Evolutionary conservation across 2,329 filamentous ascomycete genomes (phyloP), one percentile per base, ranked within the genome.

Genomic region (Neonectria ditissima): DNA sequence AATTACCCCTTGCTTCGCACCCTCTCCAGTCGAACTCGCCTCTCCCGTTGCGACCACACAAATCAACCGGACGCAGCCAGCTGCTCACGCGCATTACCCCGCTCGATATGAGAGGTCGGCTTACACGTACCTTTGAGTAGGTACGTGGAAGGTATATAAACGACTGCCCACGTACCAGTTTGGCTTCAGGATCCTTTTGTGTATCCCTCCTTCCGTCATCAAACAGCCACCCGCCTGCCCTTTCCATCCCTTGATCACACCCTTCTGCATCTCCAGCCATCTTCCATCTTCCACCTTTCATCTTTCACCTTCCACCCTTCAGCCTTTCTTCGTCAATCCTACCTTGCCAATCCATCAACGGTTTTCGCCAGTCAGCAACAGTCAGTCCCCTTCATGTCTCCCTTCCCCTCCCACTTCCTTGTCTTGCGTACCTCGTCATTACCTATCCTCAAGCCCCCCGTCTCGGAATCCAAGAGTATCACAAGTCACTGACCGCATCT

Each of bases 31-130:
- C 30, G 9, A 32, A 32, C 24, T 18, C 10, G 45, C 9, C 20
- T 16, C 14, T 14, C 26, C 44, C 26, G 22, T 47, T 26, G 18
- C 45, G 34, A 14, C 37, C 34, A n/a, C 34, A 8, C 34, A 37
- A 28, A 30, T n/a, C 47, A 18, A 41, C 55, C 34, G 32, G 47
- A 48, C 60, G 26, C 55, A 57, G 48, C 44, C 48, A 51, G 55
- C 60, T 62, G 62, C 66, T 68, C 68, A 72, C 62, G 68, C 68
- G 65, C 68, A 56, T 69, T 72, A 72, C 70, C 70, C 70, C 70
- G 70, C 70, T 72, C 68, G 65, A 14, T 16, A 37, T 43, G 5
- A 57, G 59, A 72, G 57, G 55, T 62, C 53, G 45, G 37, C 16
- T 32, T 37, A 41, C n/a, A 18, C 37, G 43, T 37, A 37, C 52